phyloP scores from a whole-genome alignment of 1,284 basidiomycete genomes.

The Cystobasidium sp. region DNA sequence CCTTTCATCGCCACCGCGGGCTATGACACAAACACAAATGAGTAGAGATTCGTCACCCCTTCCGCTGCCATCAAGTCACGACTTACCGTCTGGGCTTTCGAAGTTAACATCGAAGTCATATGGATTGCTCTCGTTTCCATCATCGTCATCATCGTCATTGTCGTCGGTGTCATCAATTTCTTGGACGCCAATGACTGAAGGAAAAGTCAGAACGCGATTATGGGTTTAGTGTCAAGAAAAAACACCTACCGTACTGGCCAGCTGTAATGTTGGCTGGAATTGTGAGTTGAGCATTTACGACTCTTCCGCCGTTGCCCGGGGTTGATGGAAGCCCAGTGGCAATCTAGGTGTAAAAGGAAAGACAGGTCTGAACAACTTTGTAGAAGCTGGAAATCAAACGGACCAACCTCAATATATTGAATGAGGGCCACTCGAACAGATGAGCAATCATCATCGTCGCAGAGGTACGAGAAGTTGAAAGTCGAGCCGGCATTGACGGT shows the following conservation, averaged over 20 bases:
- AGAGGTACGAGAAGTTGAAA: constrained; percentile 32
- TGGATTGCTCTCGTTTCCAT: constrained; percentile 7
- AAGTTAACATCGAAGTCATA: constrained; percentile 26
- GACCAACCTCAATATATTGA: constrained; percentile 26
- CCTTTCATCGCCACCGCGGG: constrained; percentile 2
- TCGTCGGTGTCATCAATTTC: constrained; percentile 13
- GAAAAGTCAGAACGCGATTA: neutral
- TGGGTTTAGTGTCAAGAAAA: neutral
- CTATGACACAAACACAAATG: neutral
- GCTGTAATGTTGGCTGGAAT: constrained; percentile 15
- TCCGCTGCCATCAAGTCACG: neutral
- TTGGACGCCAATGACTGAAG: constrained; percentile 15
- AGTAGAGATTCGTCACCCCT: neutral
- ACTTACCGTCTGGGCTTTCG: constrained; percentile 12
- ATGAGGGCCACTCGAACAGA: constrained; percentile 29
- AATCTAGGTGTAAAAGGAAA: no score
- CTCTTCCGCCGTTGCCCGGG: neutral
- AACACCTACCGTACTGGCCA: constrained; percentile 12
- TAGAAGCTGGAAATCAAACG: no score
- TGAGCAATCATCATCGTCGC: constrained; percentile 16
- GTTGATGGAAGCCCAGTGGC: constrained; percentile 3
- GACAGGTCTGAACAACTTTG: no score
- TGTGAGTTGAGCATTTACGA: constrained; percentile 15
- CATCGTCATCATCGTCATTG: constrained; percentile 19
- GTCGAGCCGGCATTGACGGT: constrained; percentile 10